Percentiles rank a stretch among this genome's conserved stretches.
These are phyloP conservation scores for Kandelia obovata DNA, from an alignment of 345 rosid genomes.

Conservation along the genomic window DNA sequence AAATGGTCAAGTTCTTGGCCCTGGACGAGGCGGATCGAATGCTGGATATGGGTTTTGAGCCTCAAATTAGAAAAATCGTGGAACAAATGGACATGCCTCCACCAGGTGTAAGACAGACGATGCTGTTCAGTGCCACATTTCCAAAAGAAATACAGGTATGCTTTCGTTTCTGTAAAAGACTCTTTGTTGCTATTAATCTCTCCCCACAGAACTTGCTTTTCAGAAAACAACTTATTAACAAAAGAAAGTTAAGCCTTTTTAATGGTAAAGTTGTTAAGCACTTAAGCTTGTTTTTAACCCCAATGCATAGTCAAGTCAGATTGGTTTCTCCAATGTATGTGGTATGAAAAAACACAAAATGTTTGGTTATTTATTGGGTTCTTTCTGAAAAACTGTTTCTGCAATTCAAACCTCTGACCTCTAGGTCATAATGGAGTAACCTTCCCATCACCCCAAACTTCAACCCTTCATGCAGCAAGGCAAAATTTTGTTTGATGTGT, in stretches of 20 bases:
- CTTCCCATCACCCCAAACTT: background rate
- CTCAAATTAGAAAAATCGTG: slow-evolving; percentile 94
- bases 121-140: slow-evolving; percentile 97
- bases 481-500: slow-evolving; percentile 2
- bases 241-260: too few relatives aligned
- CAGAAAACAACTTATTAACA: too few relatives aligned
- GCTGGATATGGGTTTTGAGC: slow-evolving; percentile 99
- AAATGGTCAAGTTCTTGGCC: slow-evolving; percentile 83
- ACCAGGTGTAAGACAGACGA: slow-evolving; percentile 78
- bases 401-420: too few relatives aligned
- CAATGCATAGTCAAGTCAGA: too few relatives aligned
- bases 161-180: background rate
- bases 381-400: too few relatives aligned
- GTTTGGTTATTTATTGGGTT: too few relatives aligned
- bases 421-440: too few relatives aligned
- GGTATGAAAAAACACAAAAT: too few relatives aligned
- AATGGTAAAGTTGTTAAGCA: too few relatives aligned
- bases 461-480: background rate
- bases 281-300: too few relatives aligned
- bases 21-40: slow-evolving; percentile 98
- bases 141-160: slow-evolving; percentile 93
- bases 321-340: too few relatives aligned
- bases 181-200: background rate
- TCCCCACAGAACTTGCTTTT: background rate
- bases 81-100: slow-evolving; percentile 98